Evolutionary conservation across 2,329 filamentous ascomycete species (phyloP).

Genomic region (Aspergillus jensenii): DNA sequence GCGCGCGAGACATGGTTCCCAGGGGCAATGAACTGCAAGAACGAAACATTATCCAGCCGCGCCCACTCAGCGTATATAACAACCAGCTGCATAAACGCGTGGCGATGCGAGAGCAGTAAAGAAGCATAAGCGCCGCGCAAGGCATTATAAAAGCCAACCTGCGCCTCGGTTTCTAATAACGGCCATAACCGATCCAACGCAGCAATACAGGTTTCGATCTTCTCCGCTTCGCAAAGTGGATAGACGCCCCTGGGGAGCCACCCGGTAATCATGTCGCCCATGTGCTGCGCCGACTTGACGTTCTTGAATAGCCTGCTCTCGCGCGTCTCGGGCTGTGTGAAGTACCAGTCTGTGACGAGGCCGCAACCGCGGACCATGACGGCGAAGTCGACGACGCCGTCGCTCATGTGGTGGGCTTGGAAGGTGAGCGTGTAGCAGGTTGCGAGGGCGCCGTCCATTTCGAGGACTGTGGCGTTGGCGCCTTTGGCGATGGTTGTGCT

Average conservation of each 20-base stretch:
- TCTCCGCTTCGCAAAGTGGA: neutral
- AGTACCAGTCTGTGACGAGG: conserved; percentile 37
- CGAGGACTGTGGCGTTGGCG: conserved; percentile 16
- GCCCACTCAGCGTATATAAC: neutral
- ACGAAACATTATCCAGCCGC: conserved; percentile 40
- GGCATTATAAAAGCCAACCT: conserved; percentile 20
- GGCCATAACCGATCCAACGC: conserved; percentile 23
- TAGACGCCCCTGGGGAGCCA: conserved; percentile 8
- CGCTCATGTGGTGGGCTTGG: conserved; percentile 34
- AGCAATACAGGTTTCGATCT: conserved; percentile 18
- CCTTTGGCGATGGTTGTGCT: conserved; percentile 51
- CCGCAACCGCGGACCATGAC: conserved; percentile 36
- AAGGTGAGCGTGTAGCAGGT: conserved; percentile 36
- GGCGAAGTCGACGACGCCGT: conserved; percentile 34
- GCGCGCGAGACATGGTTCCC: conserved; percentile 44
- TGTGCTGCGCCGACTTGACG: conserved; percentile 6
- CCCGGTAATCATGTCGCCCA: neutral
- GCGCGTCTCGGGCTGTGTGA: neutral
- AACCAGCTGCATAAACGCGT: neutral
- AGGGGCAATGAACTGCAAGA: conserved; percentile 45
- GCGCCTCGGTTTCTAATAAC: conserved; percentile 34
- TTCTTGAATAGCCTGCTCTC: conserved; percentile 17
- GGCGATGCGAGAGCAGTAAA: neutral
- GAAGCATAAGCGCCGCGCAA: conserved; percentile 7
- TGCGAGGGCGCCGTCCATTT: conserved; percentile 31